A percentile compares a stretch with the other conserved stretches of the same genome.
These are phyloP conservation scores for Microbotryomycetes sp. DNA, from an alignment of 1,284 basidiomycete species.

Conservation along the genomic window DNA sequence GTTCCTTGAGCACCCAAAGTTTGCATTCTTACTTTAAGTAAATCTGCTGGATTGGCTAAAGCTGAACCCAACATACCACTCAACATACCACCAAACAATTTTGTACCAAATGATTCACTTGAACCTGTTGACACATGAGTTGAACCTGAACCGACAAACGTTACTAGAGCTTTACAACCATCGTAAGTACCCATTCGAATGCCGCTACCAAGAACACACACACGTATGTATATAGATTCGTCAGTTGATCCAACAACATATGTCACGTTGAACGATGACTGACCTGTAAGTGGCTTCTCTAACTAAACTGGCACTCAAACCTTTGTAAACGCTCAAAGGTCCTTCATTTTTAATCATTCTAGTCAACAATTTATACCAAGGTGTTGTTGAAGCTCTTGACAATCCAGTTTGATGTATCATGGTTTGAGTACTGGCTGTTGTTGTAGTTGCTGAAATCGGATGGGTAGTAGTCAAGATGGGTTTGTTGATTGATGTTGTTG, in stretches of 20 bases:
- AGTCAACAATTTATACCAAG: conserved; percentile 25
- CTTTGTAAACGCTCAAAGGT: conserved; percentile 29
- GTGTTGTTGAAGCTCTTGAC: conserved; percentile 14
- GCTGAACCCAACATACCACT: conserved; percentile 35
- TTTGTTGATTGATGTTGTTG: conserved; percentile 5
- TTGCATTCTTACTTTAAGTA: conserved; percentile 37
- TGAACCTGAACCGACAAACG: conserved; percentile 5
- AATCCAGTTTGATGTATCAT: conserved; percentile 7
- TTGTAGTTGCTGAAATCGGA: not conserved
- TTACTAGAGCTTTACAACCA: conserved; percentile 25
- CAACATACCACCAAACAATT: conserved; percentile 29
- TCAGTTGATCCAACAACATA: not conserved
- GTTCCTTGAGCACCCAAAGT: conserved; percentile 25
- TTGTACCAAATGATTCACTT: conserved; percentile 30
- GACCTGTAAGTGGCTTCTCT: conserved; percentile 32
- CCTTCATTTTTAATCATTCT: conserved; percentile 34
- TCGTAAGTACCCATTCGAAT: conserved; percentile 38
- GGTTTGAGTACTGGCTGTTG: not conserved
- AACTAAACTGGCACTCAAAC: conserved; percentile 31
- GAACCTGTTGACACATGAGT: not conserved
- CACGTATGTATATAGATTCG: not conserved
- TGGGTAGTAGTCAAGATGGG: not conserved
- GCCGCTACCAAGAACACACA: conserved; percentile 10
- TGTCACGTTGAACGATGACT: not conserved
- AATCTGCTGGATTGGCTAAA: conserved; percentile 36